These are phyloP conservation scores for Apiotrichum sp. DNA, from an alignment of 1,284 basidiomycete species.

Conservation along the genomic window DNA sequence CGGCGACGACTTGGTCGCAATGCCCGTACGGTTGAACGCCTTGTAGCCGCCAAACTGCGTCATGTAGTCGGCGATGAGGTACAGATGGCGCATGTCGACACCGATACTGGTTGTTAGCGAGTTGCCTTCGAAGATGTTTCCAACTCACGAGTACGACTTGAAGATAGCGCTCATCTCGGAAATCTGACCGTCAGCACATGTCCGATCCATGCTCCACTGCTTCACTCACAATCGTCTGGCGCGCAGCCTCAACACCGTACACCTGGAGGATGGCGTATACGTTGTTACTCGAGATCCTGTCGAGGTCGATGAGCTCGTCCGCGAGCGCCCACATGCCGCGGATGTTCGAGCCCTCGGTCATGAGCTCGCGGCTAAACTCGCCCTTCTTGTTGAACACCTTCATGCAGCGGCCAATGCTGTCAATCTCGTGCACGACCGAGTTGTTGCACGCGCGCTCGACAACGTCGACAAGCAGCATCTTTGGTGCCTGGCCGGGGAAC, in stretches of 20 bases:
- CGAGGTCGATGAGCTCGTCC: conserved; percentile 69
- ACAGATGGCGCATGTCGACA: conserved; percentile 89
- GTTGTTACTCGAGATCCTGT: conserved; percentile 88
- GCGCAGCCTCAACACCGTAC: conserved; percentile 97
- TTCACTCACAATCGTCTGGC: conserved; percentile 64
- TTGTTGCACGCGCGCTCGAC: conserved; percentile 77
- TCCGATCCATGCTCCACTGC: too few species aligned
- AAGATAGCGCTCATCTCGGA: conserved; percentile 88
- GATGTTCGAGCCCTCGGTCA: conserved; percentile 79
- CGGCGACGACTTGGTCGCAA: conserved; percentile 83
- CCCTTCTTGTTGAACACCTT: conserved; percentile 48
- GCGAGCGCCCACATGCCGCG: conserved; percentile 84
- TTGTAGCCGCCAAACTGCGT: conserved; percentile 96
- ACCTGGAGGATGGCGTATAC: conserved; percentile 86
- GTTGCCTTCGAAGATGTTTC: neutral
- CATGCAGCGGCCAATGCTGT: conserved; percentile 64
- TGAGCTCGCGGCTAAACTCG: conserved; percentile 44
- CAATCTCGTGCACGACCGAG: conserved; percentile 80
- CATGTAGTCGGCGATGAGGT: conserved; percentile 99
- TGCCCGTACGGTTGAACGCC: conserved; percentile 94
- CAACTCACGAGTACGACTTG: conserved; percentile 71
- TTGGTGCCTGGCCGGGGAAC: conserved; percentile 57
- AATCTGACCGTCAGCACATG: conserved; percentile 19
- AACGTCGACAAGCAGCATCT: conserved; percentile 84
- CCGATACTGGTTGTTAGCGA: conserved; percentile 58